These are phyloP conservation scores for Malus hybrid DNA, from an alignment of 331 rosid genomes.

Conservation along the genomic window DNA sequence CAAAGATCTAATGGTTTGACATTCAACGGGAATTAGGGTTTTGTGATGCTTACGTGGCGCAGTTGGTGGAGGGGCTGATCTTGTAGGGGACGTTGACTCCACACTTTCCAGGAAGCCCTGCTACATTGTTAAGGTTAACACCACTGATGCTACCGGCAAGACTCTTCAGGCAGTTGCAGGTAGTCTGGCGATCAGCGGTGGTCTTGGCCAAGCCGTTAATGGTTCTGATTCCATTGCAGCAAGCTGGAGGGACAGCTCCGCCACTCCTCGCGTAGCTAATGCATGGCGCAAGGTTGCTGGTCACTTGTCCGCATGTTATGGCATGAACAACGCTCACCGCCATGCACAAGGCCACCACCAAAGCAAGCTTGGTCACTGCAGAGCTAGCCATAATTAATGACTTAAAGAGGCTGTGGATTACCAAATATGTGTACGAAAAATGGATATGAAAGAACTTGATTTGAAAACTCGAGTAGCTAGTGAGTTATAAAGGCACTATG, in stretches of 20 bases:
- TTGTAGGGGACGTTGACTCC: constrained; percentile 26
- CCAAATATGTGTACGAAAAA: background rate
- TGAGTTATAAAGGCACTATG: background rate
- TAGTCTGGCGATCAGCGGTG: constrained; percentile 20
- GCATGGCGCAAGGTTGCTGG: background rate
- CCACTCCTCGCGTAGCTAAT: background rate
- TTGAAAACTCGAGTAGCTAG: background rate
- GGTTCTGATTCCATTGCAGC: constrained; percentile 24
- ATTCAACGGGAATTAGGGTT: too few species aligned
- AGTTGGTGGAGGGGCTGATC: constrained; percentile 33
- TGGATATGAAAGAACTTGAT: background rate
- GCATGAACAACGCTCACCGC: constrained; percentile 16
- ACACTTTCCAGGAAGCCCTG: constrained; percentile 23
- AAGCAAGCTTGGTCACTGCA: constrained; percentile 2
- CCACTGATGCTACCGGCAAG: background rate
- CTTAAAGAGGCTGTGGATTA: background rate
- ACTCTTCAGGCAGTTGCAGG: constrained; percentile 23
- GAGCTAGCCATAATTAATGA: background rate
- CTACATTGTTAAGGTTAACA: background rate
- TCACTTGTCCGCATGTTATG: constrained; percentile 18
- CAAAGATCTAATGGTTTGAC: too few species aligned
- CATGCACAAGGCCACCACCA: constrained; percentile 10
- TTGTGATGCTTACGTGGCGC: constrained; percentile 7
- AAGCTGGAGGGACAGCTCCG: background rate
- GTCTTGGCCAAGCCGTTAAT: constrained; percentile 20